These are phyloP conservation scores for Collybia nuda DNA, from an alignment of 768 basidiomycete species.

Conservation along the genomic window DNA sequence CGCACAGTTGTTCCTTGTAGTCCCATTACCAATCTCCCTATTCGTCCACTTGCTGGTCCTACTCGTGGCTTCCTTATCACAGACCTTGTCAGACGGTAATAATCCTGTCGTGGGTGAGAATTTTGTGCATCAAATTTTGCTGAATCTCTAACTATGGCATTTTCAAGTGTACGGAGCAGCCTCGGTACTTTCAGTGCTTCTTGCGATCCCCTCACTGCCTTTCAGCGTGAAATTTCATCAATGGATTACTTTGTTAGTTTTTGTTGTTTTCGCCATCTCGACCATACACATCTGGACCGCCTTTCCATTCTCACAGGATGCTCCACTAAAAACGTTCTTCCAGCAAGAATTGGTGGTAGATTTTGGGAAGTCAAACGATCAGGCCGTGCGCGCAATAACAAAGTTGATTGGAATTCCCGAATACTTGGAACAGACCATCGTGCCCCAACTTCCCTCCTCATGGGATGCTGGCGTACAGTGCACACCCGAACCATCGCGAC, in stretches of 20 bases:
- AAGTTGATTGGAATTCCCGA: background rate
- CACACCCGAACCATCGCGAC: background rate
- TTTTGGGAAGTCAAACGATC: background rate
- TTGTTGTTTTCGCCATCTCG: slow-evolving; percentile 37
- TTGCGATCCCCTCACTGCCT: slow-evolving; percentile 61
- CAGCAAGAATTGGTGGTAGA: slow-evolving; percentile 45
- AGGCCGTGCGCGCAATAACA: background rate
- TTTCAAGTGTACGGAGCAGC: slow-evolving; percentile 48
- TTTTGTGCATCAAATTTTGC: background rate
- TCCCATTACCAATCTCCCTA: slow-evolving; percentile 54
- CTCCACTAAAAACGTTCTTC: slow-evolving; percentile 74
- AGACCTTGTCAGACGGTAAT: slow-evolving; percentile 62
- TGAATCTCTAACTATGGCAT: background rate
- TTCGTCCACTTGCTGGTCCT: slow-evolving; percentile 50
- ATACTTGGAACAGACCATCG: background rate
- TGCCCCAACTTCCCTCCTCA: background rate
- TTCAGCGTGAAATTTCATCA: slow-evolving; percentile 36
- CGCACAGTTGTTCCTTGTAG: slow-evolving; percentile 51
- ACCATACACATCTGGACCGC: slow-evolving; percentile 32
- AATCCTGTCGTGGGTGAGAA: slow-evolving; percentile 46
- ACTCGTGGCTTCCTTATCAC: slow-evolving; percentile 44
- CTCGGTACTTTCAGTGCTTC: slow-evolving; percentile 45
- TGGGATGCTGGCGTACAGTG: background rate
- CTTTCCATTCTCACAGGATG: slow-evolving; percentile 59
- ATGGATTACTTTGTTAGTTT: slow-evolving; percentile 11